Conservation (phyloP, 306 rosid species). For the Lotus japonicus region DNA sequence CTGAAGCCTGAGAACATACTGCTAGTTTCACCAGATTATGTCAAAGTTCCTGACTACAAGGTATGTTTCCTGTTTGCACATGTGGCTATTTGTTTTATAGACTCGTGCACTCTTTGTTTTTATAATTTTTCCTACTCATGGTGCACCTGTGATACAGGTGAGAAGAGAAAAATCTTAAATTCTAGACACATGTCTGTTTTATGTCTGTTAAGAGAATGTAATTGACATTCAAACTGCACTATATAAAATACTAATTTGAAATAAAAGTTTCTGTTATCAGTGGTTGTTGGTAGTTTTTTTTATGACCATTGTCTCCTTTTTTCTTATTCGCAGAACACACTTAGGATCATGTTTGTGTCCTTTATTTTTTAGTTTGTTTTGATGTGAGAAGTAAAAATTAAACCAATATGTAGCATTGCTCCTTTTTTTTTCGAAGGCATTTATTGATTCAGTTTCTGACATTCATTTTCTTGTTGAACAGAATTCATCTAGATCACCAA, state of each 20-base stretch:
- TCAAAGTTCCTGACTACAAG: constrained; percentile 75
- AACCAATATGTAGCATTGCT: neutral
- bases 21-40: constrained; percentile 60
- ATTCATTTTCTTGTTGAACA: constrained; percentile 14
- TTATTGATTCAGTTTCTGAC: neutral
- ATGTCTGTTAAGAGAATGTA: too few species aligned
- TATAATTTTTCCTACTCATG: neutral
- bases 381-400: too few species aligned
- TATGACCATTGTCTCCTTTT: too few species aligned
- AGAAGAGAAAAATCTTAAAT: too few species aligned
- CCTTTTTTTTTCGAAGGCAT: neutral
- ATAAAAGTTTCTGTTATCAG: too few species aligned
- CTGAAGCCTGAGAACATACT: constrained; percentile 92
- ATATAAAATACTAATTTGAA: too few species aligned
- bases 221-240: too few species aligned
- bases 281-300: too few species aligned
- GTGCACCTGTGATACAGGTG: neutral
- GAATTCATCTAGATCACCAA: constrained; percentile 76
- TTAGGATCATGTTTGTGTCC: too few species aligned
- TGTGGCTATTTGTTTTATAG: neutral
- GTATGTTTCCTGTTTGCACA: neutral
- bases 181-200: too few species aligned
- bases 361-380: too few species aligned
- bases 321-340: too few species aligned
- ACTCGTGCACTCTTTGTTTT: neutral